These are phyloP conservation scores for Mycena venus DNA, from an alignment of 768 basidiomycete genomes.

Conservation along the genomic window DNA sequence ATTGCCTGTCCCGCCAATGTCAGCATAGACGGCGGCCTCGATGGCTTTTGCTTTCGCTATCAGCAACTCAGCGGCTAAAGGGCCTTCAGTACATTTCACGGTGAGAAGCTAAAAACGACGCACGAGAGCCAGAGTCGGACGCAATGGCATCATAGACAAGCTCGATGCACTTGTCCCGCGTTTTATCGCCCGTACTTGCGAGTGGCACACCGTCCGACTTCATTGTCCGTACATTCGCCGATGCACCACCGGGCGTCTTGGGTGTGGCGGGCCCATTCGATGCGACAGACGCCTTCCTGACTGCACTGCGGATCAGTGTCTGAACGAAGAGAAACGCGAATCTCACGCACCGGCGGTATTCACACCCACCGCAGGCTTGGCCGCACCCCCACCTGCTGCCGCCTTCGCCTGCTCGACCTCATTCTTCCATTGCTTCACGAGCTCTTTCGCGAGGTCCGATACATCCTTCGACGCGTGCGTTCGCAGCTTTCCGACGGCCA, in stretches of 20 bases:
- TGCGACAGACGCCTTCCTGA: slow-evolving; percentile 46
- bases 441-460: slow-evolving; percentile 87
- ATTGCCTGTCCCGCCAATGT: slow-evolving; percentile 58
- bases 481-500: slow-evolving; percentile 93
- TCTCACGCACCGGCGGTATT: slow-evolving; percentile 49
- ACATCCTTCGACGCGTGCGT: slow-evolving; percentile 80
- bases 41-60: slow-evolving; percentile 74
- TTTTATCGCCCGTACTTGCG: slow-evolving; percentile 72
- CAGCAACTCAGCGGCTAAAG: slow-evolving; percentile 77
- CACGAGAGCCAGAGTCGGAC: slow-evolving; percentile 88
- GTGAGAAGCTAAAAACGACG: slow-evolving; percentile 51
- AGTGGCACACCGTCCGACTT: slow-evolving; percentile 80
- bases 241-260: slow-evolving; percentile 47
- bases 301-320: slow-evolving; percentile 14
- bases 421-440: slow-evolving; percentile 93
- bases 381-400: slow-evolving; percentile 31
- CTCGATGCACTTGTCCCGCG: slow-evolving; percentile 89
- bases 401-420: slow-evolving; percentile 83
- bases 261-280: slow-evolving; percentile 55
- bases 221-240: slow-evolving; percentile 62
- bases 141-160: slow-evolving; percentile 94
- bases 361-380: slow-evolving; percentile 40
- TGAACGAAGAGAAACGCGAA: slow-evolving; percentile 15
- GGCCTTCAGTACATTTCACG: slow-evolving; percentile 5
- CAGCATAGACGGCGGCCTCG: slow-evolving; percentile 73